Evolutionary conservation across 305 asterid species (phyloP).

Genomic region (Striga hermonthica): DNA sequence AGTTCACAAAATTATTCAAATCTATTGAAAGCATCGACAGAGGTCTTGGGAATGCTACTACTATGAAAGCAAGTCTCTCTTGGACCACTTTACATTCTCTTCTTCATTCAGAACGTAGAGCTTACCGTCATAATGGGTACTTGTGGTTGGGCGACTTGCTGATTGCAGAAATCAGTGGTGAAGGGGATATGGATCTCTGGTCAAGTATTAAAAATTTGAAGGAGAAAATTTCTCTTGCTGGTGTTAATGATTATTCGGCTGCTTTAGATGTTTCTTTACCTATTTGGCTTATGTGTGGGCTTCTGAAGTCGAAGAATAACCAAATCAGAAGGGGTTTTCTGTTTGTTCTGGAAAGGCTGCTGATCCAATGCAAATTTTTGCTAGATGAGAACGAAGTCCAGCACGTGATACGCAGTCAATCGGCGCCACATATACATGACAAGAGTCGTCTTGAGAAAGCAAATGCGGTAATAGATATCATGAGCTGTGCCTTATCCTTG

Average conservation of each 20-base stretch:
- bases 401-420: constrained; percentile 55
- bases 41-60: constrained; percentile 44
- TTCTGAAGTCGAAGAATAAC: constrained; percentile 74
- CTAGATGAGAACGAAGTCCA: constrained; percentile 93
- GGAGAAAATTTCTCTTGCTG: constrained; percentile 69
- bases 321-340: constrained; percentile 84
- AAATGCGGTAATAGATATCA: constrained; percentile 82
- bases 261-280: constrained; percentile 73
- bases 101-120: constrained; percentile 79
- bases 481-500: constrained; percentile 91
- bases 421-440: constrained; percentile 42
- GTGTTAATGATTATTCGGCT: constrained; percentile 79
- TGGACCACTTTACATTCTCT: constrained; percentile 98
- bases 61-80: constrained; percentile 62
- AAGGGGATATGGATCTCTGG: constrained; percentile 62
- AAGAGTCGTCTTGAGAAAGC: constrained; percentile 87
- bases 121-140: constrained; percentile 88
- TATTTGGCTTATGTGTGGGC: constrained; percentile 97
- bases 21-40: constrained; percentile 57
- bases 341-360: constrained; percentile 89
- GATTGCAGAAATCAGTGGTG: constrained; percentile 76
- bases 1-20: constrained; percentile 67
- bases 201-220: constrained; percentile 70
- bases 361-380: constrained; percentile 89
- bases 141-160: constrained; percentile 96